Base-by-base conservation (phyloP, 2,329 filamentous ascomycete species). In the Blastomyces percursus region DNA sequence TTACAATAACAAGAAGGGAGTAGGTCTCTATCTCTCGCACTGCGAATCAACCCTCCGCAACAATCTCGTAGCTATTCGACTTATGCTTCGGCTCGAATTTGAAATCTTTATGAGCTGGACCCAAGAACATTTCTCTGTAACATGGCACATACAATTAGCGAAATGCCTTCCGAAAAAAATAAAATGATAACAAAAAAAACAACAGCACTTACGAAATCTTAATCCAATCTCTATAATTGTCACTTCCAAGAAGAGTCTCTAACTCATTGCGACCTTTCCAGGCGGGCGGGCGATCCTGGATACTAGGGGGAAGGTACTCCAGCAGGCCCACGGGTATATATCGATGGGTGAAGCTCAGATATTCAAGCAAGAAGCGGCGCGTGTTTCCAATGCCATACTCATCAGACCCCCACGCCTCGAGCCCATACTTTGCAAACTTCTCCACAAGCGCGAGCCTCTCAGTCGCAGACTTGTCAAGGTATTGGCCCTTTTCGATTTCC, bases 21-120 rank as follows among this genome's bases (percentile, higher is more conserved):
- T 6, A 35, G 24, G n/a, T n/a, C 16, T 50, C 3, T 30, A 32
- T 60, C 6, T 60, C 30, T 24, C 1, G 32, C 24, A 40, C 8
- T 14, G 21, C 27, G 35, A 5, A 48, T 62, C 64, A 75, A 88
- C 58, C 88, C 87, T 67, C 65, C 5, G 64, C 66, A 55, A 86
- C 90, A 58, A 89, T 86, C 69, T 92, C 89, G 72, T 96, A 96
- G 61, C 87, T 84, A 73, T 96, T 95, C 56, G 90, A 94, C 80
- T 96, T 97, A 80, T 99, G 94, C 81, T 99, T 99, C 2, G 94
- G 94, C 77, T 93, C 86, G 77, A 97, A 99, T 67, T 88, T 87
- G 82, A 97, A 99, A 69, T 90, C 88, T 48, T 89, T 86, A 68
- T 96, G 90, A 7, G 91, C 89, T 55, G 91, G 91, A 8, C 94